These are phyloP conservation scores for Yamadazyma membranifaciens DNA, from an alignment of 1,139 yeast genomes.

Conservation along the genomic window DNA sequence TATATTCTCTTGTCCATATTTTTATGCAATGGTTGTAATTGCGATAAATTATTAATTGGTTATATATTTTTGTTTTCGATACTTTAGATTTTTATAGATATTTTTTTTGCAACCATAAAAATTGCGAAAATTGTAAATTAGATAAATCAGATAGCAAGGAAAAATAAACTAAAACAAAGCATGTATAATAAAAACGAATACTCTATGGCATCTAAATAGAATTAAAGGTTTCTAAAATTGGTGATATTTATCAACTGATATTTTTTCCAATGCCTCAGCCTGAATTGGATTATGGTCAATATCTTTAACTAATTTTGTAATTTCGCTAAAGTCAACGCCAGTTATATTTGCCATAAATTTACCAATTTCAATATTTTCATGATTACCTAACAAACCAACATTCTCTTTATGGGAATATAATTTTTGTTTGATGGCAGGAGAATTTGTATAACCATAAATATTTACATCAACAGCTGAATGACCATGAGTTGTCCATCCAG, in stretches of 20 bases:
- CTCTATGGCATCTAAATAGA: not conserved
- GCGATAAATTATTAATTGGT: too few relatives aligned
- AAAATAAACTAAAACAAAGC: not conserved
- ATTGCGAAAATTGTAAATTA: too few relatives aligned
- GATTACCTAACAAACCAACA: conserved; percentile 65
- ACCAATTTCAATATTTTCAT: conserved; percentile 84
- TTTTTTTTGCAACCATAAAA: conserved; percentile 1
- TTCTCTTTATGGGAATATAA: conserved; percentile 29
- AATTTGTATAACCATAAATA: conserved; percentile 69
- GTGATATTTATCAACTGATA: conserved; percentile 10
- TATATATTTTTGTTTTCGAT: not conserved
- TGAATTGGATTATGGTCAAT: conserved; percentile 41
- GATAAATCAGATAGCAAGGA: not conserved
- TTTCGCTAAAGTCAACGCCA: conserved; percentile 49
- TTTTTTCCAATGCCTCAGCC: conserved; percentile 1
- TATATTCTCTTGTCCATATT: too few relatives aligned
- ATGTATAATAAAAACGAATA: not conserved
- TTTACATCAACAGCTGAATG: conserved; percentile 91
- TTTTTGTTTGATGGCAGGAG: conserved; percentile 35
- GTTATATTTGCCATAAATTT: conserved; percentile 60
- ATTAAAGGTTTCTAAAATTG: conserved; percentile 2
- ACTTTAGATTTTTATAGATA: not conserved
- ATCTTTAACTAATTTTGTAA: conserved; percentile 48
- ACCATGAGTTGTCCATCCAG: conserved; percentile 89
- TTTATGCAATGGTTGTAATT: too few relatives aligned